Conservation (phyloP, 768 basidiomycete species). For the Podaxis pistillaris region DNA sequence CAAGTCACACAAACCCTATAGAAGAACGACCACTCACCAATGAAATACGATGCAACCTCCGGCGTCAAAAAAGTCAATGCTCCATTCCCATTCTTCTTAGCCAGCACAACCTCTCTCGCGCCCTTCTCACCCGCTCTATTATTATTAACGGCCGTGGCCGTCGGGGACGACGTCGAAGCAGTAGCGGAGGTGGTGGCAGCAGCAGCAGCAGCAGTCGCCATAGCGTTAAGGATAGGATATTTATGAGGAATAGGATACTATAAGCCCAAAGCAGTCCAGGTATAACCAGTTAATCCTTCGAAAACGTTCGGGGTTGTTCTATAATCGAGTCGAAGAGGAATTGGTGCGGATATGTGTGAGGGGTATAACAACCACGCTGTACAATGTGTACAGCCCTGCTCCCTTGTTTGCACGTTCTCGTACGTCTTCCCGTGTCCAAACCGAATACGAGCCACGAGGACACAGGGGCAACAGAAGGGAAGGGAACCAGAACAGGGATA, state of each 20-base stretch:
- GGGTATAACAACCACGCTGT: background rate
- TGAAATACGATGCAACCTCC: conserved; percentile 43
- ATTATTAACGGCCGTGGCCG: background rate
- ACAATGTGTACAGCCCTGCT: background rate
- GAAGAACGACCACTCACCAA: conserved; percentile 25
- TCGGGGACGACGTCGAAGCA: background rate
- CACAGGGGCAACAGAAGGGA: background rate
- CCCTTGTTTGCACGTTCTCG: background rate
- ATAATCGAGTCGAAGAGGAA: background rate
- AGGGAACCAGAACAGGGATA: background rate
- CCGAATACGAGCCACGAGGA: background rate
- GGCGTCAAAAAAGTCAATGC: conserved; percentile 28
- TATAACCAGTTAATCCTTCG: background rate
- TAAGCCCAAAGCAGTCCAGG: background rate
- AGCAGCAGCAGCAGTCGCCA: conserved; percentile 1
- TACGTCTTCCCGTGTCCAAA: background rate
- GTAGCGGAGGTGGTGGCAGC: conserved; percentile 2
- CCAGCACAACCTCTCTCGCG: conserved; percentile 9
- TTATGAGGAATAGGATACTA: background rate
- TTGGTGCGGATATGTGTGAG: background rate
- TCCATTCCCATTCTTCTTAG: conserved; percentile 12
- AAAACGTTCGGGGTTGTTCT: background rate
- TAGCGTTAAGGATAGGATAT: background rate
- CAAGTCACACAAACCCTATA: background rate
- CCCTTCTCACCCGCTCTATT: background rate